Conservation (phyloP, 2,329 filamentous ascomycete genomes). For the Fusarium sp. region DNA sequence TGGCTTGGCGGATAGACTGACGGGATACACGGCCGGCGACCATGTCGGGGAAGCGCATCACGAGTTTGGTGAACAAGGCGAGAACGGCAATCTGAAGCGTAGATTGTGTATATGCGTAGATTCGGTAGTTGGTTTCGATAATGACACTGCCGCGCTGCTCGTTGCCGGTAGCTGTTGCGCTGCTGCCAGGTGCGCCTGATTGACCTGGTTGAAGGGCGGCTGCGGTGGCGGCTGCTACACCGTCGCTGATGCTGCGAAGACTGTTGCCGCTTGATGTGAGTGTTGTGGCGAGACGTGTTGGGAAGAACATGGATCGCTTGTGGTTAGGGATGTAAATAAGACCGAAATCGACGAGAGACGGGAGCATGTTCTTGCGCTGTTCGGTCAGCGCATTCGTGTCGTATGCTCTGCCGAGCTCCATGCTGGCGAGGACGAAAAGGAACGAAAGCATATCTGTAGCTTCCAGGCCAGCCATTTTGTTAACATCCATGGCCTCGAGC, state of each 20-base stretch:
- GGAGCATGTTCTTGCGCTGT: conserved; percentile 88
- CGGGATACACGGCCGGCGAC: conserved; percentile 92
- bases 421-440: conserved; percentile 92
- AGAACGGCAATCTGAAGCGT: conserved; percentile 95
- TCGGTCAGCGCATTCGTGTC: conserved; percentile 85
- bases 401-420: conserved; percentile 93
- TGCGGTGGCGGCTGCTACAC: conserved; percentile 75
- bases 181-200: conserved; percentile 49
- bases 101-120: conserved; percentile 97
- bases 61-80: conserved; percentile 87
- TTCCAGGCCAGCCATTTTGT: conserved; percentile 75
- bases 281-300: conserved; percentile 92
- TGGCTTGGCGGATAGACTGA: conserved; percentile 86
- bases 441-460: conserved; percentile 95
- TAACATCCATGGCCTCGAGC: conserved; percentile 81
- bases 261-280: conserved; percentile 83
- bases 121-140: conserved; percentile 95
- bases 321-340: conserved; percentile 80
- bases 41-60: conserved; percentile 93
- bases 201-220: conserved; percentile 56
- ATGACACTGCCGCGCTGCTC: conserved; percentile 85
- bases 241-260: conserved; percentile 76
- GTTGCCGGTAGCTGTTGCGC: conserved; percentile 52
- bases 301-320: conserved; percentile 78
- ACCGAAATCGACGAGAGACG: conserved; percentile 90